phyloP scores from a whole-genome alignment of 2,329 filamentous ascomycete genomes.

The Sordariomycetes sp. region DNA sequence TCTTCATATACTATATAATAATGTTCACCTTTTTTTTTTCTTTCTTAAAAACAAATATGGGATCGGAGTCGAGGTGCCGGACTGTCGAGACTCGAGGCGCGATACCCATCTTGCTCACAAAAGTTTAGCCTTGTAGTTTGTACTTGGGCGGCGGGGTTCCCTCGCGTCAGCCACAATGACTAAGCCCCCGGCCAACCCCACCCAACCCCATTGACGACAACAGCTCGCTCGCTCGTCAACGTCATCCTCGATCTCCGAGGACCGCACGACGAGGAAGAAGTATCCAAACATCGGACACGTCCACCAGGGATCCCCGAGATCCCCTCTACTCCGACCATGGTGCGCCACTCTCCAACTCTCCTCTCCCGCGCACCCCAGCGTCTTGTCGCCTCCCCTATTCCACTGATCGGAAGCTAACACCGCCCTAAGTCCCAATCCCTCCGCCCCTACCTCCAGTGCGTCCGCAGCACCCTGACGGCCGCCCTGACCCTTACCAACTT shows the following conservation, averaged over 20 bases:
- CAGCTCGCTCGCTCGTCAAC: neutral
- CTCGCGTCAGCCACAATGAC: neutral
- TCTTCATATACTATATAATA: too few species aligned
- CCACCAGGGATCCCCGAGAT: neutral
- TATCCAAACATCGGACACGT: neutral
- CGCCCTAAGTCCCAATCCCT: slow-evolving; percentile 74
- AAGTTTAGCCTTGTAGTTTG: too few species aligned
- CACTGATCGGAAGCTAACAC: neutral
- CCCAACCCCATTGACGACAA: neutral
- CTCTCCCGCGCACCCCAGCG: neutral
- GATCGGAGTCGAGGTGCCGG: too few species aligned
- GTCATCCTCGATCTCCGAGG: neutral
- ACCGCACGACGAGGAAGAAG: neutral
- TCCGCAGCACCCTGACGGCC: slow-evolving; percentile 85
- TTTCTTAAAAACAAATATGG: too few species aligned
- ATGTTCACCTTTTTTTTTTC: too few species aligned
- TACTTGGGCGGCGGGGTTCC: too few species aligned
- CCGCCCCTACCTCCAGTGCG: slow-evolving; percentile 90
- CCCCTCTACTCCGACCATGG: slow-evolving; percentile 1
- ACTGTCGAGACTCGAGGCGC: too few species aligned
- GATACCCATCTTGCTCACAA: too few species aligned
- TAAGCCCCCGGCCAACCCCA: slow-evolving; percentile 2
- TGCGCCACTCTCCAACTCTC: neutral
- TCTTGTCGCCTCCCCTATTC: neutral
- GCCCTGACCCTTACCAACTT: slow-evolving; percentile 87